Evolutionary conservation across 1,284 basidiomycete species (phyloP), one percentile per base, ranked within the genome.

Genomic region (Fomes fomentarius): DNA sequence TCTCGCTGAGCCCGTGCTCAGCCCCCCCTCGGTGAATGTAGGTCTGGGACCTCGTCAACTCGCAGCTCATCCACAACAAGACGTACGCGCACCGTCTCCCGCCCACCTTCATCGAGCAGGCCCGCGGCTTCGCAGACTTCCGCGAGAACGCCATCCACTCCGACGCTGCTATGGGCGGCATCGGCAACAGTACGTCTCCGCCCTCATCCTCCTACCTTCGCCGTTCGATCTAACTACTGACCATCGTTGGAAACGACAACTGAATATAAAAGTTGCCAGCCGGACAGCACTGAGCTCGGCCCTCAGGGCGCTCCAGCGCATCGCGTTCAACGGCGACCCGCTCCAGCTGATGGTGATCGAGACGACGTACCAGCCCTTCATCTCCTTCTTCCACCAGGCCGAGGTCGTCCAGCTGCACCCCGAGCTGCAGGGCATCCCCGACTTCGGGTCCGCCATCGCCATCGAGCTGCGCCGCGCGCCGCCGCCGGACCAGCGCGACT

Each of bases 311-410:
- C 79, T 95, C 50, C 80, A 88, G 66, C 83, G 84, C 62, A 85
- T 95, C 65, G 80, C 87, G 44, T 93, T 89, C 78, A 83, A 87
- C 64, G 84, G 81, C 51, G 85, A 91, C 71, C 84, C 88, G 35
- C 83, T 94, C 52, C 86, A 91, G 66, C 79, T 94, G 71, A 77
- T 87, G 68, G 73, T 93, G 60, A 74, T 90, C 55, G 79, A 92
- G 65, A 87, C 87, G 21, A 89, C 89, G 61, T 94, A 94, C 78
- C 93, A 94, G 71, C 89, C 93, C 15, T 91, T 94, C 81, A 86
- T 94, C 65, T 92, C 91, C 14, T 79, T 94, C 68, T 88, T 93
- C 82, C 83, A 88, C 70, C 83, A 92, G 73, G 85, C 89, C 15
- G 85, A 86, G 50, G 72, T 85, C 54, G 63, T 72, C 57, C 74